Conservation (phyloP, 2,329 filamentous ascomycete species). For the Lasiodiplodia hormozganensis region DNA sequence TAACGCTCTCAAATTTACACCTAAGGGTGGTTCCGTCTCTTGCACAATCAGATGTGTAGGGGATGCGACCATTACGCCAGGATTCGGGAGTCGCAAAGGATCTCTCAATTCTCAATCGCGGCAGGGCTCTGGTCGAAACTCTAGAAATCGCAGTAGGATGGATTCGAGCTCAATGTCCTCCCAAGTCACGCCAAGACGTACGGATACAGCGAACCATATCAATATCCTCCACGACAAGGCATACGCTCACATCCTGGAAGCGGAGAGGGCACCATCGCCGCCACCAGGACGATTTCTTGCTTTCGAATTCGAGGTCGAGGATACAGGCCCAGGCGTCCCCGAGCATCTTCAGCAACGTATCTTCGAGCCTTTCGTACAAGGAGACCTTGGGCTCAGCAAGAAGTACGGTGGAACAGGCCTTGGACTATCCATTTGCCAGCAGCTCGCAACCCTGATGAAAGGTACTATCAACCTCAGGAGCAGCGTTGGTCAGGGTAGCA, state of each 20-base stretch:
- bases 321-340: constrained; percentile 86
- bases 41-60: constrained; percentile 77
- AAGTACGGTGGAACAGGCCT: constrained; percentile 90
- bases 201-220: constrained; percentile 53
- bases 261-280: constrained; percentile 46
- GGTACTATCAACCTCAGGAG: constrained; percentile 77
- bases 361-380: constrained; percentile 94
- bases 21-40: constrained; percentile 74
- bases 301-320: constrained; percentile 89
- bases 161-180: constrained; percentile 41
- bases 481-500: constrained; percentile 75
- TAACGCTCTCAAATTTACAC: constrained; percentile 92
- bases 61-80: constrained; percentile 43
- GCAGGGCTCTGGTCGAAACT: constrained; percentile 47
- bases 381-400: constrained; percentile 86
- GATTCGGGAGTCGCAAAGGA: constrained; percentile 48
- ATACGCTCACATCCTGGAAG: constrained; percentile 44
- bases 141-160: constrained; percentile 37
- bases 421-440: constrained; percentile 87
- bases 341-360: constrained; percentile 79
- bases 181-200: constrained; percentile 36
- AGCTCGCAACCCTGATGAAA: constrained; percentile 83
- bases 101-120: constrained; percentile 52
- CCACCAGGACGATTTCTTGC: constrained; percentile 71
- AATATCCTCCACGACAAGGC: constrained; percentile 48